A percentile compares a stretch with the other conserved stretches of the same genome.
These are phyloP conservation scores for Exophiala spinifera DNA, from an alignment of 2,329 filamentous ascomycete genomes.

Conservation along the genomic window DNA sequence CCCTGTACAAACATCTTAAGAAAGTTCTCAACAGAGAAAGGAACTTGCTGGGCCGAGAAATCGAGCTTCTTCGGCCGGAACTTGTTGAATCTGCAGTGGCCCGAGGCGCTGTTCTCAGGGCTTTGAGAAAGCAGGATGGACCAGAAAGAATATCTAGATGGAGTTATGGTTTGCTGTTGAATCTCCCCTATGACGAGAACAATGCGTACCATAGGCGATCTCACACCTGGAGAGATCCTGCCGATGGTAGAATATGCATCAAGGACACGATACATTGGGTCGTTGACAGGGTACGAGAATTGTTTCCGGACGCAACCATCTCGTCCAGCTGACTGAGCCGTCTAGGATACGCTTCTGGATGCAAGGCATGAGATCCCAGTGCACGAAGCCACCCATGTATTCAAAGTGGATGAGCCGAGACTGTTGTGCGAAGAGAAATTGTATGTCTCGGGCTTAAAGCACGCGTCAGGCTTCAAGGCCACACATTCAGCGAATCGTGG, in stretches of 20 bases:
- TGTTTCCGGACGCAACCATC: not conserved
- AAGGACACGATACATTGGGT: conserved; percentile 30
- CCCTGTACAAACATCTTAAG: conserved; percentile 29
- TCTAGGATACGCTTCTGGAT: not conserved
- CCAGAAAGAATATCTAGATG: conserved; percentile 29
- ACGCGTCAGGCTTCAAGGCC: conserved; percentile 24
- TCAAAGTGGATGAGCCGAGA: conserved; percentile 7
- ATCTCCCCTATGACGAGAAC: conserved; percentile 21
- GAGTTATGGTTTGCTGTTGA: conserved; percentile 33
- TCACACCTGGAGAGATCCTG: conserved; percentile 7
- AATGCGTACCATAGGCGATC: conserved; percentile 17
- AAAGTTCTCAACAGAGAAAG: conserved; percentile 24
- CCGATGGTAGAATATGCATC: conserved; percentile 27
- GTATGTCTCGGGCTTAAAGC: conserved; percentile 23
- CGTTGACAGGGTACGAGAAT: conserved; percentile 22
- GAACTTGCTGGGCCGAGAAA: not conserved
- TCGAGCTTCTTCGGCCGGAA: not conserved
- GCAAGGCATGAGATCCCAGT: not conserved
- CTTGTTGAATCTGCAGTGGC: conserved; percentile 29
- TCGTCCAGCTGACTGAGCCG: not conserved
- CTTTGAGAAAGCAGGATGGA: conserved; percentile 32
- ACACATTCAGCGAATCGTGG: conserved; percentile 23
- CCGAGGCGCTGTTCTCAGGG: conserved; percentile 33
- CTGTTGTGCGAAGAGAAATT: conserved; percentile 12
- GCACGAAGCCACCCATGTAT: conserved; percentile 17